Evolutionary conservation across 1,139 yeast genomes (phyloP), one percentile per base, ranked within the genome.

Genomic region (Williopsis jadinii): DNA sequence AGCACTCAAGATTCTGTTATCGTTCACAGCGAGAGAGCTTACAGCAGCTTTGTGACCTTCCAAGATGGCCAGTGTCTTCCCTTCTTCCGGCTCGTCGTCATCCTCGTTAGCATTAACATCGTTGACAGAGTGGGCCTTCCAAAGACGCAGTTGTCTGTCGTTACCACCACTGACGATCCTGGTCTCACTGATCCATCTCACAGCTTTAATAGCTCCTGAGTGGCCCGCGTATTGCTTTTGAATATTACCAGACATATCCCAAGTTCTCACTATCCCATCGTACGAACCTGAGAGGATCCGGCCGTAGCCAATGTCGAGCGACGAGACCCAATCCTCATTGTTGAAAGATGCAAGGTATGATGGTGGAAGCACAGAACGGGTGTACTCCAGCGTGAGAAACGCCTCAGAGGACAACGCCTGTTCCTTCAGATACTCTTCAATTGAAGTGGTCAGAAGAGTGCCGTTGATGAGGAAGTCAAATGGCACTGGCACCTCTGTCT

Each of bases 271-370:
- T 34, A 90, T 76, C 49, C 97, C 97, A 61, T 92, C 98, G 58
- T 90, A 92, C 1, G 95, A 80, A 24, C 98, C 98, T 10, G 95
- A 80, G 41, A 88, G 71, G 42, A 90, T 84, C 54, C 77, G 73
- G 52, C 68, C 66, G 40, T 54, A 52, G 35, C 58, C 51, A 31
- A 60, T 58, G 46, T 62, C 67, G 36, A 90, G 73, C 1, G 95
- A 75, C 9, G 96, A 84, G 30, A 94, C 79, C 99, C 99, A 92
- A 64, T 92, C 99, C 50, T 90, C 96, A 58, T 90, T 90, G 55
- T 82, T 77, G 63, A 82, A 92, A 38, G 95, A 82, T 10, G 95
- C 88, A 50, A 88, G 70, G 58, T 79, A 90, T 33, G 92, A 80
- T 11, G 99, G 99, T 15, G 98, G 98, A 44, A 90, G 73, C 35